phyloP scores from a whole-genome alignment of 768 basidiomycete species.

The Cystofilobasidium bisporidii region DNA sequence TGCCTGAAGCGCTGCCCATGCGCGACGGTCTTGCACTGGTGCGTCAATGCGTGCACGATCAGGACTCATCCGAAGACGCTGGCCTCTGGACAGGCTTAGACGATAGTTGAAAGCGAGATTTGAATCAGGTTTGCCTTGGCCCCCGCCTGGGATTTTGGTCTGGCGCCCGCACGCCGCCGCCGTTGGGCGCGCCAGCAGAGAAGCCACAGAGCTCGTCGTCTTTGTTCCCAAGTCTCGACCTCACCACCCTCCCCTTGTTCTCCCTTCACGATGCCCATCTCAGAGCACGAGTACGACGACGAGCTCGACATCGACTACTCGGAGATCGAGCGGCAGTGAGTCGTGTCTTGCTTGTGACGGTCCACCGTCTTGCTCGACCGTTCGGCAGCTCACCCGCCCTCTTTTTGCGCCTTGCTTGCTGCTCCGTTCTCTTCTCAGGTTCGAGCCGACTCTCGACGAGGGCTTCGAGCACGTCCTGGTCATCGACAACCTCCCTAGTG shows the following conservation, averaged over 20 bases:
- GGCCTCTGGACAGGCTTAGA: no score
- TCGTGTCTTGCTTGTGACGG: slow-evolving; percentile 9
- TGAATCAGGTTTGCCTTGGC: no score
- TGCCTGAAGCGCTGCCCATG: no score
- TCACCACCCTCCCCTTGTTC: background rate
- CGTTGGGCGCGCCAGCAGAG: no score
- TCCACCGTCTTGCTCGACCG: background rate
- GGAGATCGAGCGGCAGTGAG: slow-evolving; percentile 78
- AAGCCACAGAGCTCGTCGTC: no score
- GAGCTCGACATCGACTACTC: slow-evolving; percentile 72
- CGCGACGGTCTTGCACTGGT: no score
- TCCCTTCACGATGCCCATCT: slow-evolving; percentile 18
- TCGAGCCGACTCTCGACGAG: slow-evolving; percentile 69
- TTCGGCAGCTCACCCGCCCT: slow-evolving; percentile 5
- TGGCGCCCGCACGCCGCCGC: no score
- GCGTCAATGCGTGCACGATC: no score
- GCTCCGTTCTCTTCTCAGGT: slow-evolving; percentile 47
- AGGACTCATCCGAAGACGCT: no score
- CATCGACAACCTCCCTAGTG: slow-evolving; percentile 75
- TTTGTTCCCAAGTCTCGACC: background rate
- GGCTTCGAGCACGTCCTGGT: slow-evolving; percentile 84
- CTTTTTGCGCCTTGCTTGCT: background rate
- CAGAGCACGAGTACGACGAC: slow-evolving; percentile 33
- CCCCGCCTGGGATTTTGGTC: no score
- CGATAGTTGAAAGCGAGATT: no score